Evolutionary conservation across 225 moss, liverwort and hornwort genomes (phyloP), one percentile per base, ranked within the genome.

Genomic region (Climacium dendroides): DNA sequence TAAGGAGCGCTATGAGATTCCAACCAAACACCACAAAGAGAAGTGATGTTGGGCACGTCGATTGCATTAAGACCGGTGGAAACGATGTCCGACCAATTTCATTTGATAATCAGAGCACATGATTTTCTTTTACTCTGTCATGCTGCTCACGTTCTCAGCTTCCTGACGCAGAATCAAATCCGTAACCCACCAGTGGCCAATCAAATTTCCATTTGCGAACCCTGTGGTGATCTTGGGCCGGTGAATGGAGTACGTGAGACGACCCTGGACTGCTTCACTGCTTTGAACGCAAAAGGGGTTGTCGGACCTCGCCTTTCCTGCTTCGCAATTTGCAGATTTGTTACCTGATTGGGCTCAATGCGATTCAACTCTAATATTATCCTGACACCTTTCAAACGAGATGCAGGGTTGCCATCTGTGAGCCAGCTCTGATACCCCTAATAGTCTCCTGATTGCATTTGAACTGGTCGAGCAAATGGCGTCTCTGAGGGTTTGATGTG

Each of bases 91-190:
- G 71, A 81, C 87, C 43, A 76, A 47, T 66, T 89, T 76, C 47
- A 80, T 69, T 61, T 76, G 39, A 85, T 80, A 50, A 37, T 75
- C 45, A 19, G 45, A 25, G 18, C 53, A 67, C 45, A 37, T 60
- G 60, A 58, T 55, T 55, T 78, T 78, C 39, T 58, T 55, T 62
- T 48, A 82, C 77, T 85, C 60, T 15, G 54, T 53, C 57, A 87
- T 85, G 82, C 91, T 90, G 84, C 84, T 80, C 79, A 94, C 77
- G 48, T 70, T 76, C 61, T 94, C 78, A 43, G 59, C 64, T 30
- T 48, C 60, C 61, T 74, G 37, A 78, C 24, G 54, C 76, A 24
- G 54, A 54, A 54, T 76, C 76, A n/a, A 54, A 35, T 76, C 24
- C 35, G 23, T 24, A n/a, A 54, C 13, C 23, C 76, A 76, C 35